Evolutionary conservation across 352 stramenopile species (phyloP).

Genomic region (Phytophthora rubi): DNA sequence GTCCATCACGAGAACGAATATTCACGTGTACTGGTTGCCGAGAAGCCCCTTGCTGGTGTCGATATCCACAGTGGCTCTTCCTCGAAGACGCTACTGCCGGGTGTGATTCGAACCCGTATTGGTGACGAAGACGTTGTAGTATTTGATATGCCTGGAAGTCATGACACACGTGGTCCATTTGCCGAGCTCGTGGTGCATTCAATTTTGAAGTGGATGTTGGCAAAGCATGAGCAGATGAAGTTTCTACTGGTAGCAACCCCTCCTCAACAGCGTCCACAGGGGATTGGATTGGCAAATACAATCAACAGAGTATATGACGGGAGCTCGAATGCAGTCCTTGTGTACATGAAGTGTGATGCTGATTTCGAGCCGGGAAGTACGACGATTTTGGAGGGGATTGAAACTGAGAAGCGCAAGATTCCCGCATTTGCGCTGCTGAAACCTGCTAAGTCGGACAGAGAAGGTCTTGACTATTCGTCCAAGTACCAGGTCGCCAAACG

Average conservation of each 20-base stretch:
- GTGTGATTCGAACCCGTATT: not conserved
- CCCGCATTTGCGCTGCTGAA: constrained; percentile 5
- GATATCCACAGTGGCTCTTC: constrained; percentile 12
- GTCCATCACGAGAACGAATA: constrained; percentile 20
- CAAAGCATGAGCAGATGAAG: constrained; percentile 8
- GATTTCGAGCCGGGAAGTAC: constrained; percentile 13
- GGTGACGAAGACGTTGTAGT: not conserved
- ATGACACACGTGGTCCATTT: constrained; percentile 26
- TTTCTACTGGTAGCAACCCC: constrained; percentile 15
- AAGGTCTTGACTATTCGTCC: constrained; percentile 11
- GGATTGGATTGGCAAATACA: not conserved
- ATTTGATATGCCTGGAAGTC: constrained; percentile 24
- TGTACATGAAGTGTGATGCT: constrained; percentile 18
- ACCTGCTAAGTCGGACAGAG: not conserved
- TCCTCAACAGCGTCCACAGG: constrained; percentile 17
- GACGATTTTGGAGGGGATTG: not conserved
- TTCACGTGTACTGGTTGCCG: constrained; percentile 6
- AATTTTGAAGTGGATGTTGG: constrained; percentile 18
- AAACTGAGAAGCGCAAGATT: not conserved
- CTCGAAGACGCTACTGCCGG: constrained; percentile 17
- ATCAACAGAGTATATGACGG: constrained; percentile 6
- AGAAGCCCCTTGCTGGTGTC: constrained; percentile 17
- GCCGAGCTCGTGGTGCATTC: constrained; percentile 19
- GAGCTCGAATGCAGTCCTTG: constrained; percentile 2
- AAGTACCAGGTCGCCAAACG: not conserved